phyloP scores from a whole-genome alignment of 345 rosid genomes.

The Sonneratia caseolaris region DNA sequence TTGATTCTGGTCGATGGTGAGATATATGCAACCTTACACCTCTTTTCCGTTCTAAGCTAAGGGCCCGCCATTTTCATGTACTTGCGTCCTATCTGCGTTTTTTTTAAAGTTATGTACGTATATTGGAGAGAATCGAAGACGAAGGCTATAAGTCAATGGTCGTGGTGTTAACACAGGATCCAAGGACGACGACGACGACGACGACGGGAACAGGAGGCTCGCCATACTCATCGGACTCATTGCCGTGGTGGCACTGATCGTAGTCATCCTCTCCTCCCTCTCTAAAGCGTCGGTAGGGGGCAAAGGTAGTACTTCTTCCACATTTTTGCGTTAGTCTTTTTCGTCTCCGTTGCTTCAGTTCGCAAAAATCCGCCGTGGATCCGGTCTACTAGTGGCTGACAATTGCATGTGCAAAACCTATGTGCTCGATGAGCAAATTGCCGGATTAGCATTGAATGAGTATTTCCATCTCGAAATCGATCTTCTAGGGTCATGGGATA shows the following conservation, averaged over 20 bases:
- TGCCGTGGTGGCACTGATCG: conserved; percentile 71
- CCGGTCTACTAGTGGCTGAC: not conserved
- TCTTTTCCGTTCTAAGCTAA: too few species aligned
- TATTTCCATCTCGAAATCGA: too few species aligned
- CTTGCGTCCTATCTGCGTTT: too few species aligned
- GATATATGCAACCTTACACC: too few species aligned
- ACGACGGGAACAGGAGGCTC: conserved; percentile 48
- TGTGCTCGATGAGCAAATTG: not conserved
- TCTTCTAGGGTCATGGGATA: not conserved
- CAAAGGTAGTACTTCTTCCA: conserved; percentile 32
- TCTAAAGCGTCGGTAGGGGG: conserved; percentile 48
- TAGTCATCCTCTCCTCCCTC: conserved; percentile 57
- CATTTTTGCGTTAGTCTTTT: not conserved
- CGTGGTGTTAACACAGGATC: conserved; percentile 1
- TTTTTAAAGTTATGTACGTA: not conserved
- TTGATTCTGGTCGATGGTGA: too few species aligned
- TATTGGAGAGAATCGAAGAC: too few species aligned
- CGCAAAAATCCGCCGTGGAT: not conserved
- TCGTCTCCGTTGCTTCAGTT: not conserved
- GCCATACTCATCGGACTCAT: conserved; percentile 82
- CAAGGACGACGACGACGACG: conserved; percentile 46
- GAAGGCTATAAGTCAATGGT: too few species aligned
- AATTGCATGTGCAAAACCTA: not conserved
- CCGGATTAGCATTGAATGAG: not conserved
- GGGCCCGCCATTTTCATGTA: too few species aligned